A percentile compares a stretch with the other conserved stretches of the same genome.
Conservation (phyloP, 2,329 filamentous ascomycete genomes). For the Diaporthe sp. region DNA sequence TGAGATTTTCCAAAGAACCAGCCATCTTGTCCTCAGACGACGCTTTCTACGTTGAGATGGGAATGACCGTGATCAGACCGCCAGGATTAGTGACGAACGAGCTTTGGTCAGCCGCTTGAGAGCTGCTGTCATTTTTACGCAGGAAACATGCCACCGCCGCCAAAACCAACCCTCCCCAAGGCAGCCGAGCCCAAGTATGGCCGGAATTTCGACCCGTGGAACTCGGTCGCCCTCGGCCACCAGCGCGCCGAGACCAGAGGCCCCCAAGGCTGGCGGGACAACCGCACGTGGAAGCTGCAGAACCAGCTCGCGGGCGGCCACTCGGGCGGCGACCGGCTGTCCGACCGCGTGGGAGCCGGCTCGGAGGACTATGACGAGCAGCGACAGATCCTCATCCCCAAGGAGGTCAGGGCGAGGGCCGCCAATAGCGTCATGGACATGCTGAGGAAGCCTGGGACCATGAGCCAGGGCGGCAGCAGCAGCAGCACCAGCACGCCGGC, state of each 20-base stretch:
- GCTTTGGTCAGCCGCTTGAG: not conserved
- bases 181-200: slow-evolving; percentile 59
- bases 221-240: slow-evolving; percentile 82
- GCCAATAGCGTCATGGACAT: slow-evolving; percentile 67
- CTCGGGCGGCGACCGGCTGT: slow-evolving; percentile 71
- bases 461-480: slow-evolving; percentile 46
- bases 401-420: slow-evolving; percentile 56
- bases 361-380: slow-evolving; percentile 68
- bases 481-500: not conserved
- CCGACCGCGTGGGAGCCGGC: slow-evolving; percentile 76
- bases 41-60: not conserved
- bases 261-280: slow-evolving; percentile 78
- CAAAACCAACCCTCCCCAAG: slow-evolving; percentile 45
- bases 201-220: slow-evolving; percentile 76
- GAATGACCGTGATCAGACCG: not conserved
- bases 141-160: slow-evolving; percentile 37
- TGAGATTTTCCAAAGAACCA: not conserved
- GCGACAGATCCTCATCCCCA: slow-evolving; percentile 59
- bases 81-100: not conserved
- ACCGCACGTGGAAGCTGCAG: slow-evolving; percentile 77
- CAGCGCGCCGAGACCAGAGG: slow-evolving; percentile 81
- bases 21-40: not conserved
- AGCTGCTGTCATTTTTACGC: not conserved
- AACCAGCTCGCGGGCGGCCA: slow-evolving; percentile 75
- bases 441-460: slow-evolving; percentile 62